A percentile compares a stretch with the other conserved stretches of the same genome.
Evolutionary conservation across 2,329 filamentous ascomycete species (phyloP).

Genomic region (Chalaropsis ovoidea): DNA sequence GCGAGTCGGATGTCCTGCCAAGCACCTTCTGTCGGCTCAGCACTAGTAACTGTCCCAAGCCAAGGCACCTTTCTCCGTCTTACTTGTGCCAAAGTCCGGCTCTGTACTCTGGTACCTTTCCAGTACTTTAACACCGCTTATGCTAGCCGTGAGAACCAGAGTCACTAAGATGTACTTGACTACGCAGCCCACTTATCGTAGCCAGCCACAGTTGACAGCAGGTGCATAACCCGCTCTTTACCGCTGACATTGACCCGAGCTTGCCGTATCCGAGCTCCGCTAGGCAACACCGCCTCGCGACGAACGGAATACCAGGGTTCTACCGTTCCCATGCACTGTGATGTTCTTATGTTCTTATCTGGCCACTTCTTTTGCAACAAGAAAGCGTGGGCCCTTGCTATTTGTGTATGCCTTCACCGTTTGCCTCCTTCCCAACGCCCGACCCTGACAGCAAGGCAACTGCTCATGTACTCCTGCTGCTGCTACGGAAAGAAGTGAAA

Average conservation of each 20-base stretch:
- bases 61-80: background rate
- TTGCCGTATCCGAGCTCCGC: background rate
- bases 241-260: background rate
- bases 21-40: too few species aligned
- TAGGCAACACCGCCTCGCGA: background rate
- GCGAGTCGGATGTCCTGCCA: background rate
- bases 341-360: background rate
- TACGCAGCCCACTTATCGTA: too few species aligned
- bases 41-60: background rate
- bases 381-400: background rate
- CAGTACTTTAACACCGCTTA: background rate
- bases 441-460: background rate
- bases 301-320: too few species aligned
- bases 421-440: background rate
- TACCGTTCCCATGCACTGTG: too few species aligned
- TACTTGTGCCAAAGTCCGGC: background rate
- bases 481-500: background rate
- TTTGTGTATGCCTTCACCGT: background rate
- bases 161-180: background rate
- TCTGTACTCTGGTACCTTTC: background rate
- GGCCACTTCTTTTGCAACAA: background rate
- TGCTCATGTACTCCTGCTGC: background rate
- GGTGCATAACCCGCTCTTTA: background rate
- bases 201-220: background rate
- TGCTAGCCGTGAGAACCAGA: background rate